Percentiles rank a stretch among this genome's conserved stretches.
Evolutionary conservation across 2,329 filamentous ascomycete species (phyloP).

Genomic region (Diaporthe humulicola): DNA sequence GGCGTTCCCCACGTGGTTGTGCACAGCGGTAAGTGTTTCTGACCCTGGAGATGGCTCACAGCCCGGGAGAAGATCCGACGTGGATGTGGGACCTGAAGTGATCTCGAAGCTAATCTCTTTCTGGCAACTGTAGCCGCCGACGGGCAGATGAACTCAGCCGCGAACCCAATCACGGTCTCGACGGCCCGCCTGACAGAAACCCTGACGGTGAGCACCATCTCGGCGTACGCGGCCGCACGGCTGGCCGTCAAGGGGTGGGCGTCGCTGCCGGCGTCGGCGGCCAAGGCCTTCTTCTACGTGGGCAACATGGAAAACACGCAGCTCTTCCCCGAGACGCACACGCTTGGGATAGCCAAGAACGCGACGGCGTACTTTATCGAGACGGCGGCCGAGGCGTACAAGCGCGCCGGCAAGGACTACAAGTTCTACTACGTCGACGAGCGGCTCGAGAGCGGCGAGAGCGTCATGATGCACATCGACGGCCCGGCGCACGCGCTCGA

Average conservation of each 20-base stretch:
- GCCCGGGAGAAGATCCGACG: too few species aligned
- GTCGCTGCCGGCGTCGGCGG: constrained; percentile 4
- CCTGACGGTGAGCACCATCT: constrained; percentile 14
- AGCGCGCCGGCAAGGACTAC: constrained; percentile 7
- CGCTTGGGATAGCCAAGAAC: constrained; percentile 30
- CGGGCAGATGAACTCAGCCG: neutral
- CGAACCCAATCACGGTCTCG: constrained; percentile 10
- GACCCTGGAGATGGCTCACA: too few species aligned
- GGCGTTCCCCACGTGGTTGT: constrained; percentile 58
- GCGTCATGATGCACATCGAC: constrained; percentile 4
- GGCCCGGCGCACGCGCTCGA: constrained; percentile 29
- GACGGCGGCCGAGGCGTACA: constrained; percentile 32
- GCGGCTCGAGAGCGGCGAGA: constrained; percentile 2
- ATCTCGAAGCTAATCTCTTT: neutral
- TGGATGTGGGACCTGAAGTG: neutral
- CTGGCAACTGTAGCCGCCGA: neutral
- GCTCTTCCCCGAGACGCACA: neutral
- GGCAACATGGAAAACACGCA: constrained; percentile 35
- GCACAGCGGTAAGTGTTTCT: constrained; percentile 51
- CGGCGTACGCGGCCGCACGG: constrained; percentile 27
- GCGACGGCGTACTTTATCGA: constrained; percentile 31
- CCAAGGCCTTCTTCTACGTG: constrained; percentile 32
- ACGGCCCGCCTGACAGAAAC: constrained; percentile 11
- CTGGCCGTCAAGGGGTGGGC: constrained; percentile 32
- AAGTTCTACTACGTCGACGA: constrained; percentile 34